Evolutionary conservation across 108 stramenopile species (phyloP).

Genomic region (Halocafeteria seosinensis): DNA sequence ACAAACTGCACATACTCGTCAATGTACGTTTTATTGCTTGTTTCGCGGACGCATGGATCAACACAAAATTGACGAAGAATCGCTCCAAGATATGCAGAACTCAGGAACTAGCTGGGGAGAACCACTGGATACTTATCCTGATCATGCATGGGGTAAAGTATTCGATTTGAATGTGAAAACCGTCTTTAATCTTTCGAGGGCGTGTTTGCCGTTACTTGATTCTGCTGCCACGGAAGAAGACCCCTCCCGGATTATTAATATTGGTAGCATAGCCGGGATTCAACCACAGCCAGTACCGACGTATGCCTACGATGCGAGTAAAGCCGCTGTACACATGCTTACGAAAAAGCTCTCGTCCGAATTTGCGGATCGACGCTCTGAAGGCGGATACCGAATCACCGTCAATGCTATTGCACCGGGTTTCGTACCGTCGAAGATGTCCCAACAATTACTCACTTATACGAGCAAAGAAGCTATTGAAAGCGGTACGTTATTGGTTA

Average conservation of each 20-base stretch:
- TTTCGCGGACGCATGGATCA: conserved; percentile 24
- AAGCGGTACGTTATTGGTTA: too few species aligned
- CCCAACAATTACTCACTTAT: conserved; percentile 48
- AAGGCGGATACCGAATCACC: conserved; percentile 38
- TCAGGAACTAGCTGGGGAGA: conserved; percentile 69
- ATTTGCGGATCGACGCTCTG: conserved; percentile 35
- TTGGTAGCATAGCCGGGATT: conserved; percentile 71
- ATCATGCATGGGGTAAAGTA: conserved; percentile 54
- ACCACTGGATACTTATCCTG: conserved; percentile 12
- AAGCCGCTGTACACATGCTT: conserved; percentile 71
- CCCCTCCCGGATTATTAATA: conserved; percentile 69
- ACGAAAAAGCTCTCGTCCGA: conserved; percentile 72
- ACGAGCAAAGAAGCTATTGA: conserved; percentile 32
- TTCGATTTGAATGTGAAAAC: conserved; percentile 76
- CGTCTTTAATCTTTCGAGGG: conserved; percentile 64
- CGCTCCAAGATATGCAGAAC: too few species aligned
- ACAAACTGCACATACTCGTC: conserved; percentile 6
- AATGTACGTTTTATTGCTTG: too few species aligned
- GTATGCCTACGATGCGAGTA: conserved; percentile 74
- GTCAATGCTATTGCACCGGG: conserved; percentile 77
- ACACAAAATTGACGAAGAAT: conserved; percentile 45
- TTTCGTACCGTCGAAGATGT: conserved; percentile 65
- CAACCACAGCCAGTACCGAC: conserved; percentile 49
- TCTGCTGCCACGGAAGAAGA: conserved; percentile 18
- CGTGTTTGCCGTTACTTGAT: conserved; percentile 53